phyloP scores from a whole-genome alignment of 1,284 basidiomycete genomes.

The Vanrija sp. region DNA sequence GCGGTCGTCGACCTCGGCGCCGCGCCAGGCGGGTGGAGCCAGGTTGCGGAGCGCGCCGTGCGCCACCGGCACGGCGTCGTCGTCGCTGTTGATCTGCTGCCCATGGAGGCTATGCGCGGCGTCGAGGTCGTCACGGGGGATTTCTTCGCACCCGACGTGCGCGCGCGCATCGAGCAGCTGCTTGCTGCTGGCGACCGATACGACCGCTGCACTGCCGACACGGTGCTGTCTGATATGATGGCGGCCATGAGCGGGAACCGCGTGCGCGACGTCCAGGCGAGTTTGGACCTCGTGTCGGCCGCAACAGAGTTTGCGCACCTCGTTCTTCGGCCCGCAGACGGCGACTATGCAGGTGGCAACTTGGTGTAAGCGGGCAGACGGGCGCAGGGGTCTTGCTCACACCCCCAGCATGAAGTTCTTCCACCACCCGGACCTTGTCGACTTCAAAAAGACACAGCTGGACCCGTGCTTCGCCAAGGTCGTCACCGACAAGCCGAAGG shows the following conservation, averaged over 20 bases:
- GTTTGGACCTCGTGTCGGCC: slow-evolving; percentile 43
- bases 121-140: slow-evolving; percentile 67
- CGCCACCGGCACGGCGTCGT: slow-evolving; percentile 50
- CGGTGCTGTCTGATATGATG: slow-evolving; percentile 52
- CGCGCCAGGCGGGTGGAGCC: slow-evolving; percentile 84
- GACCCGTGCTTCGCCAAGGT: slow-evolving; percentile 41
- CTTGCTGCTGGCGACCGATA: not conserved
- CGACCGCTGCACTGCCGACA: slow-evolving; percentile 31
- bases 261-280: slow-evolving; percentile 40
- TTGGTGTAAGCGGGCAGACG: slow-evolving; percentile 35
- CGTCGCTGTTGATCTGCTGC: slow-evolving; percentile 69
- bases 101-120: slow-evolving; percentile 63
- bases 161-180: slow-evolving; percentile 47
- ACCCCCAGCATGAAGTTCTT: slow-evolving; percentile 42
- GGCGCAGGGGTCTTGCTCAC: slow-evolving; percentile 3
- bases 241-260: slow-evolving; percentile 47
- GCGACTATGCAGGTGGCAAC: slow-evolving; percentile 34
- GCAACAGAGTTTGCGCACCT: slow-evolving; percentile 42
- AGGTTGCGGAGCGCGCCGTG: slow-evolving; percentile 54
- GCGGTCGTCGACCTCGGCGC: slow-evolving; percentile 77
- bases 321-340: slow-evolving; percentile 22
- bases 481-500: slow-evolving; percentile 44
- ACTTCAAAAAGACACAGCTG: slow-evolving; percentile 37
- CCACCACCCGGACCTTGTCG: slow-evolving; percentile 43
- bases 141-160: slow-evolving; percentile 63